phyloP scores from a whole-genome alignment of 208 protist species.

The Trypanosomatidae sp. region DNA sequence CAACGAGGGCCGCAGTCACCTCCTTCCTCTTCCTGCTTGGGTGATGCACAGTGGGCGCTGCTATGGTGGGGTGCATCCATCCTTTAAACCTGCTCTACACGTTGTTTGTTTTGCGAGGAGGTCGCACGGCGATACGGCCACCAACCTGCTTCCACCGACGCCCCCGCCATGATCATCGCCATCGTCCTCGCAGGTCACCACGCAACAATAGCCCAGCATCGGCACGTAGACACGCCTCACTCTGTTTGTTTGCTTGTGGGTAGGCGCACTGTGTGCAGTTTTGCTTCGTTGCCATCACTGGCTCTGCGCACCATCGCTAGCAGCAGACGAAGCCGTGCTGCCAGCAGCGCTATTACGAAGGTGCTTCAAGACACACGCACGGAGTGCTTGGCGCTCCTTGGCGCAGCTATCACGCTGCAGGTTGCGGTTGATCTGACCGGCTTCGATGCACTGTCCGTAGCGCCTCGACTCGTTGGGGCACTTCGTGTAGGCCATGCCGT shows the following conservation, averaged over 20 bases:
- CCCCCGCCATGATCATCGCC: not conserved
- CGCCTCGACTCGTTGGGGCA: slow-evolving; percentile 49
- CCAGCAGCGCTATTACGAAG: slow-evolving; percentile 4
- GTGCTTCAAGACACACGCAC: slow-evolving; percentile 60
- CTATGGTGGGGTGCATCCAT: not conserved
- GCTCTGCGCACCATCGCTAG: not conserved
- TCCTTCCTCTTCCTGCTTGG: not conserved
- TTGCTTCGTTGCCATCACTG: not conserved
- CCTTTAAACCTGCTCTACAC: not conserved
- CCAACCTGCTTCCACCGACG: not conserved
- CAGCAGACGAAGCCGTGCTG: not conserved
- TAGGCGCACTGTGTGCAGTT: not conserved
- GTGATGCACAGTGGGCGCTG: not conserved
- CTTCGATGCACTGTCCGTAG: slow-evolving; percentile 80
- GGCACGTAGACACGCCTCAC: not conserved
- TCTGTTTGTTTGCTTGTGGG: not conserved
- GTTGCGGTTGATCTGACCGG: slow-evolving; percentile 70
- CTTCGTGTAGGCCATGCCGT: slow-evolving; percentile 52
- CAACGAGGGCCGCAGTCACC: not conserved
- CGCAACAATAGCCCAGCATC: not conserved
- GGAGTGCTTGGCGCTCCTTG: slow-evolving; percentile 54
- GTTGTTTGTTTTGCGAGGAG: not conserved
- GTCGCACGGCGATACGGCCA: not conserved
- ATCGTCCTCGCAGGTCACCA: not conserved
- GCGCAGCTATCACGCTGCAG: slow-evolving; percentile 55